A percentile compares a stretch with the other conserved stretches of the same genome.
Conservation (phyloP, 2,329 filamentous ascomycete species). For the Dactylellina leptospora region DNA sequence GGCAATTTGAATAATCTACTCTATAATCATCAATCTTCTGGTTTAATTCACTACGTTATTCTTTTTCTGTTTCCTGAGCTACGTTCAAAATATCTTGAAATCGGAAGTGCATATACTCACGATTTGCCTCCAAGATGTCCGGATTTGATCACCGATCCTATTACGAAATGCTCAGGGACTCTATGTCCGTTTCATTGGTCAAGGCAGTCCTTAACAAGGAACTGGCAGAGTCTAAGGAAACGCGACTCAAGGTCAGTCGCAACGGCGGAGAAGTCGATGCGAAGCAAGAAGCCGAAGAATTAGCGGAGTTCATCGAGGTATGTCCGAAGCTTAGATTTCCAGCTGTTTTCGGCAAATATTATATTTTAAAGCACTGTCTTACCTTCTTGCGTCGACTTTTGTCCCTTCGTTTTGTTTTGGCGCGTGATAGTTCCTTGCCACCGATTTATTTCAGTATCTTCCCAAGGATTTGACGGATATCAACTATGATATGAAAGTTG, state of each 20-base stretch:
- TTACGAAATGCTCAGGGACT: slow-evolving; percentile 49
- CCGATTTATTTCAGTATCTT: slow-evolving; percentile 50
- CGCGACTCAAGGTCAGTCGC: slow-evolving; percentile 31
- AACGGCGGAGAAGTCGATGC: slow-evolving; percentile 49
- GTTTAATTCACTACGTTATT: not conserved
- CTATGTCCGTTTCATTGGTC: slow-evolving; percentile 49
- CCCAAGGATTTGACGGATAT: slow-evolving; percentile 46
- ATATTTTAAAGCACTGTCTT: slow-evolving; percentile 1
- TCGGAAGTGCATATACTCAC: slow-evolving; percentile 30
- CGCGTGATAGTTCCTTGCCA: slow-evolving; percentile 44
- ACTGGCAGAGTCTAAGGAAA: slow-evolving; percentile 48
- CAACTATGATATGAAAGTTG: slow-evolving; percentile 43
- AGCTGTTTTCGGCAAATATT: not conserved
- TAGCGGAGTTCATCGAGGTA: slow-evolving; percentile 49
- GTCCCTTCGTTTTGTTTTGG: slow-evolving; percentile 9
- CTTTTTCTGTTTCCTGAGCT: not conserved
- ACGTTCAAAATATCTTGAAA: slow-evolving; percentile 3
- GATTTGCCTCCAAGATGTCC: slow-evolving; percentile 31
- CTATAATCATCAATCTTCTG: not conserved
- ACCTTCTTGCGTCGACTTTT: slow-evolving; percentile 26
- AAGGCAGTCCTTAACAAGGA: slow-evolving; percentile 50
- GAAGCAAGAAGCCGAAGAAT: slow-evolving; percentile 45
- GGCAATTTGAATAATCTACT: slow-evolving; percentile 7
- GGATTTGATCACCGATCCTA: slow-evolving; percentile 51
- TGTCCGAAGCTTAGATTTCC: not conserved